Evolutionary conservation across 2,329 filamentous ascomycete genomes (phyloP).

Genomic region (Plectosphaerella plurivora): DNA sequence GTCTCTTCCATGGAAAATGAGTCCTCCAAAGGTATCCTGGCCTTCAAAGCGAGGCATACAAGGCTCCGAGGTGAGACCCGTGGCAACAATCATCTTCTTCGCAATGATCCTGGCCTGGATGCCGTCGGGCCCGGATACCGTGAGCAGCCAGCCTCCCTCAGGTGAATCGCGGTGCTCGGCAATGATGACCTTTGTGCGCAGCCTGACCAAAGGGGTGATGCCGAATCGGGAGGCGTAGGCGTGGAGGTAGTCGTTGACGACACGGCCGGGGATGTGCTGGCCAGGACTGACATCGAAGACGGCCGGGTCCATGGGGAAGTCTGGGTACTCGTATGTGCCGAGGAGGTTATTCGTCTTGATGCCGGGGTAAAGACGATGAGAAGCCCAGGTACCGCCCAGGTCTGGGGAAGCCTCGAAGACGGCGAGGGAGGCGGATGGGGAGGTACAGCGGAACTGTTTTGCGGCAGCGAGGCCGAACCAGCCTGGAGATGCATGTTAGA

Average conservation of each 20-base stretch:
- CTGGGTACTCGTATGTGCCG: conserved; percentile 69
- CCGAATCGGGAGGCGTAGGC: conserved; percentile 38
- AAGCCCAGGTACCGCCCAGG: conserved; percentile 67
- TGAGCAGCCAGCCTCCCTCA: conserved; percentile 38
- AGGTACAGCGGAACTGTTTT: conserved; percentile 55
- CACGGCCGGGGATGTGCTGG: conserved; percentile 42
- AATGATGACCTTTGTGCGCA: conserved; percentile 30
- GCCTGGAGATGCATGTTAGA: conserved; percentile 22
- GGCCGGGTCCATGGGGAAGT: conserved; percentile 63
- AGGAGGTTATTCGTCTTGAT: conserved; percentile 72
- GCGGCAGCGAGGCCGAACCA: conserved; percentile 56
- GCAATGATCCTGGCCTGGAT: conserved; percentile 25
- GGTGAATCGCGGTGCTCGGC: conserved; percentile 32
- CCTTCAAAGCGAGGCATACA: conserved; percentile 43
- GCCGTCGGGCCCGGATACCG: conserved; percentile 11
- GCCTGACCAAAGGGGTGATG: conserved; percentile 33
- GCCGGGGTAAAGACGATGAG: conserved; percentile 61
- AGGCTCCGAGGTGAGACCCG: conserved; percentile 48
- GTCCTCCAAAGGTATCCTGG: conserved; percentile 36
- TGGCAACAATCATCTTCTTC: conserved; percentile 48
- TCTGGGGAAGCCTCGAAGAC: conserved; percentile 54
- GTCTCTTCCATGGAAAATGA: conserved; percentile 46
- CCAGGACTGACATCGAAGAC: conserved; percentile 41
- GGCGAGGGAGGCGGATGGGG: conserved; percentile 51
- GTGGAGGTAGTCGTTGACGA: conserved; percentile 42